phyloP scores from a whole-genome alignment of 2,329 filamentous ascomycete species.

The Magnaporthiopsis poae region DNA sequence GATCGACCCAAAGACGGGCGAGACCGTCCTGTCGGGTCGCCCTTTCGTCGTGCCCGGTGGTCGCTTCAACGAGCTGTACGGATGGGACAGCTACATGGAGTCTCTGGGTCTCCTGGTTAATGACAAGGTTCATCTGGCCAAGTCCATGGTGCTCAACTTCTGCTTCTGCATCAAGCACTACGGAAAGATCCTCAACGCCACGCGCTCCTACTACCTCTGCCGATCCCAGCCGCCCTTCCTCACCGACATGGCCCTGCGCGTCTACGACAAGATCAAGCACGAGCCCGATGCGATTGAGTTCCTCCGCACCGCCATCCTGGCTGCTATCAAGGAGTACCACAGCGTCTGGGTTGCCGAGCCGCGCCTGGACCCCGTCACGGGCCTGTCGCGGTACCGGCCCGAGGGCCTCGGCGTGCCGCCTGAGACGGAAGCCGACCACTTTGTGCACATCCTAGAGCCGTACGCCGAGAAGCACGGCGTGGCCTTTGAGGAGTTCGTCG shows the following conservation, averaged over 20 bases:
- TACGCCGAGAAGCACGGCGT: conserved; percentile 78
- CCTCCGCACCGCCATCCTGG: conserved; percentile 66
- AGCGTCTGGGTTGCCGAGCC: conserved; percentile 76
- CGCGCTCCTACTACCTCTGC: conserved; percentile 86
- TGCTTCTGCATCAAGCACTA: conserved; percentile 98
- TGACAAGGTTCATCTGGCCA: conserved; percentile 75
- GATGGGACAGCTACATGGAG: conserved; percentile 99
- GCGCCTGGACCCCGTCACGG: conserved; percentile 65
- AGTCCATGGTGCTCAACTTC: conserved; percentile 92
- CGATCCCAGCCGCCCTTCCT: conserved; percentile 93
- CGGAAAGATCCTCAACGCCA: conserved; percentile 95
- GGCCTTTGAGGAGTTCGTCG: conserved; percentile 73
- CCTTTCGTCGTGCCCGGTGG: conserved; percentile 97
- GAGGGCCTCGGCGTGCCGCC: conserved; percentile 78
- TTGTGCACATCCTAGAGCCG: conserved; percentile 70
- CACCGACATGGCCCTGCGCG: conserved; percentile 90
- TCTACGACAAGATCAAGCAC: conserved; percentile 87
- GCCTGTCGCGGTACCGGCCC: conserved; percentile 75
- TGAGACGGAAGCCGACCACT: conserved; percentile 81
- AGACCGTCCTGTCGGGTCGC: conserved; percentile 64
- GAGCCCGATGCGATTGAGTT: conserved; percentile 74
- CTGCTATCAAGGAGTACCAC: conserved; percentile 94
- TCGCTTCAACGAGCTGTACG: conserved; percentile 95
- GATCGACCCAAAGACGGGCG: conserved; percentile 54
- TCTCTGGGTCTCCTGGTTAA: conserved; percentile 80